Percentiles rank a stretch among this genome's conserved stretches.
phyloP scores from a whole-genome alignment of 2,329 filamentous ascomycete species.

The Gyromitra esculenta region DNA sequence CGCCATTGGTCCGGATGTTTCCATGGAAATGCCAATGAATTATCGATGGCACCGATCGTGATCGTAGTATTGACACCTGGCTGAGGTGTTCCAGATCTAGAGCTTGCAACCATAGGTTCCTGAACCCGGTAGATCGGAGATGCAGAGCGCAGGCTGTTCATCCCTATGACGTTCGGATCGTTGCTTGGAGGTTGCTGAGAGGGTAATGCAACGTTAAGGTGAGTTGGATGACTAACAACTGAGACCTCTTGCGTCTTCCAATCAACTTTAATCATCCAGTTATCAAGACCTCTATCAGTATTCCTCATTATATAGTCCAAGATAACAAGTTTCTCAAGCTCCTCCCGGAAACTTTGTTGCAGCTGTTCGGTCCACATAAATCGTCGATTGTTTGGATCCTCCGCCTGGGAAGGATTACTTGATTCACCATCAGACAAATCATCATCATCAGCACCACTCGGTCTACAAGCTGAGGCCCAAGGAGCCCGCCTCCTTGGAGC shows the following conservation, averaged over 20 bases:
- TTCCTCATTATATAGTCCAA: slow-evolving; percentile 99
- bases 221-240: slow-evolving; percentile 81
- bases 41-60: slow-evolving; percentile 91
- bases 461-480: slow-evolving; percentile 60
- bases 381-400: slow-evolving; percentile 63
- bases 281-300: slow-evolving; percentile 93
- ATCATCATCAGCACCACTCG: slow-evolving; percentile 62
- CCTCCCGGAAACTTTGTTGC: slow-evolving; percentile 91
- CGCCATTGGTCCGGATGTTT: slow-evolving; percentile 93
- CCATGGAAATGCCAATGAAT: slow-evolving; percentile 98
- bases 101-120: slow-evolving; percentile 82
- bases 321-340: slow-evolving; percentile 96
- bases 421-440: slow-evolving; percentile 62
- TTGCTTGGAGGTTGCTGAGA: slow-evolving; percentile 29
- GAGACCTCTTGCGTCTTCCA: slow-evolving; percentile 82
- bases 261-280: slow-evolving; percentile 99
- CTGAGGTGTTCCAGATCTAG: slow-evolving; percentile 67
- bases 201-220: slow-evolving; percentile 70
- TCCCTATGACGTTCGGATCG: slow-evolving; percentile 40
- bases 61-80: slow-evolving; percentile 68
- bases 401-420: slow-evolving; percentile 60
- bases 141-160: slow-evolving; percentile 46
- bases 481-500: slow-evolving; percentile 64
- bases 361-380: slow-evolving; percentile 89
- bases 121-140: slow-evolving; percentile 78